phyloP scores from a whole-genome alignment of 805 yeast genomes.

The Maudiozyma pseudohumilis region DNA sequence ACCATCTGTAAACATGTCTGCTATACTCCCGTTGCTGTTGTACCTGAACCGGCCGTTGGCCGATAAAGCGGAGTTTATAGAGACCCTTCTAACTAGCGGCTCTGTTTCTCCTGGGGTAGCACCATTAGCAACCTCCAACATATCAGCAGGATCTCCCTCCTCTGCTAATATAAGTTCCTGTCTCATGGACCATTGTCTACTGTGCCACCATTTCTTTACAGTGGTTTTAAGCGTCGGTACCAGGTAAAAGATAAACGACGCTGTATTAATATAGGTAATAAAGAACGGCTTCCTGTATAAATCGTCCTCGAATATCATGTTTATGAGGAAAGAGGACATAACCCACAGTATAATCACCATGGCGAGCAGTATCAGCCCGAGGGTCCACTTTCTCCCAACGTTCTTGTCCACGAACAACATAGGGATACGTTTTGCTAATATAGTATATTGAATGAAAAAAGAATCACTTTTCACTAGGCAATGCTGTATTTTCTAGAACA shows the following conservation, averaged over 20 bases:
- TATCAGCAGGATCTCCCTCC: slow-evolving; percentile 16
- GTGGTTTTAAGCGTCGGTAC: slow-evolving; percentile 41
- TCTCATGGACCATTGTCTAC: slow-evolving; percentile 23
- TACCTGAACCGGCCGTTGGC: no score
- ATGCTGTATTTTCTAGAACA: no score
- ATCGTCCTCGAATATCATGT: slow-evolving; percentile 58
- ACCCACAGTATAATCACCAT: slow-evolving; percentile 88
- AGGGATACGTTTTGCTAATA: no score
- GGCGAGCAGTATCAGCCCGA: slow-evolving; percentile 64
- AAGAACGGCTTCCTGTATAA: slow-evolving; percentile 81
- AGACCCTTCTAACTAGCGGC: background rate
- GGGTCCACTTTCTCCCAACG: slow-evolving; percentile 43
- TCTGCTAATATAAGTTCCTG: slow-evolving; percentile 25
- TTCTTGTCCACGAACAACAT: slow-evolving; percentile 6
- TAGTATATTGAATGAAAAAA: no score
- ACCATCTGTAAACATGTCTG: no score
- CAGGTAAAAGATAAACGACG: slow-evolving; percentile 70
- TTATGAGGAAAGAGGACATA: slow-evolving; percentile 74
- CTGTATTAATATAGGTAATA: slow-evolving; percentile 85
- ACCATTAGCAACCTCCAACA: no score
- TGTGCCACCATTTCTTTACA: slow-evolving; percentile 18
- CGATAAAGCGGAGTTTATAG: slow-evolving; percentile 8
- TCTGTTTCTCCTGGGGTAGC: background rate
- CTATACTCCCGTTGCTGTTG: no score
- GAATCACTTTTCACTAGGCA: no score